These are phyloP conservation scores for Xylariaceae sp. DNA, from an alignment of 2,329 filamentous ascomycete genomes.

Conservation along the genomic window DNA sequence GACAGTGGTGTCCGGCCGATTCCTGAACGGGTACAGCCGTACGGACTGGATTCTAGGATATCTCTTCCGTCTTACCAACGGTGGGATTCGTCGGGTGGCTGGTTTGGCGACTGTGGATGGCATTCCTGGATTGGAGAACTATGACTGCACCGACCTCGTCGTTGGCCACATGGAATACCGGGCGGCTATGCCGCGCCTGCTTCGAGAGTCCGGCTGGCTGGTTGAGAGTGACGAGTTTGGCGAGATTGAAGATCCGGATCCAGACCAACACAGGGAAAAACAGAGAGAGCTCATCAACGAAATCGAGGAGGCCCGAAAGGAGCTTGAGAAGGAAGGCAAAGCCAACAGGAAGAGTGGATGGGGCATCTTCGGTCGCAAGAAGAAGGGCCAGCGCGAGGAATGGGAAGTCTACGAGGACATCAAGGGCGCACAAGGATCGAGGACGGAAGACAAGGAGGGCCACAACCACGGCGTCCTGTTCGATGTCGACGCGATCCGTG, in stretches of 20 bases:
- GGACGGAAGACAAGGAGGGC: constrained; percentile 39
- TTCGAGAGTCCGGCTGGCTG: constrained; percentile 83
- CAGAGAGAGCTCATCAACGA: constrained; percentile 93
- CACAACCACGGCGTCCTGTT: constrained; percentile 68
- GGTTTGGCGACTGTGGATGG: constrained; percentile 71
- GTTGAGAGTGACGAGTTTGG: constrained; percentile 90
- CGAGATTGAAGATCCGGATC: constrained; percentile 95
- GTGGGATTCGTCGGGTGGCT: constrained; percentile 82
- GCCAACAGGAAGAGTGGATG: constrained; percentile 43
- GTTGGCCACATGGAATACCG: constrained; percentile 96
- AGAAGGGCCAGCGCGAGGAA: constrained; percentile 71
- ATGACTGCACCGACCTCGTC: constrained; percentile 79
- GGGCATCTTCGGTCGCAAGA: constrained; percentile 75
- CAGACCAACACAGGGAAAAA: constrained; percentile 79
- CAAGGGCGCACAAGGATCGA: constrained; percentile 27
- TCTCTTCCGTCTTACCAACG: constrained; percentile 87
- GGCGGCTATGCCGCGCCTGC: constrained; percentile 77
- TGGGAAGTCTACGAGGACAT: constrained; percentile 90
- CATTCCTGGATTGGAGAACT: constrained; percentile 78
- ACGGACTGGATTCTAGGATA: constrained; percentile 98
- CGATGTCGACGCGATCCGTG: constrained; percentile 88
- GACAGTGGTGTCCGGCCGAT: constrained; percentile 82
- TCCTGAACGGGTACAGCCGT: constrained; percentile 87
- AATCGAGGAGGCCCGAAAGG: constrained; percentile 86
- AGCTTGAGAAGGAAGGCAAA: constrained; percentile 73